A percentile compares a stretch with the other conserved stretches of the same genome.
Conservation (phyloP, 225 moss, liverwort and hornwort genomes). For the Marchantia polymorpha region DNA sequence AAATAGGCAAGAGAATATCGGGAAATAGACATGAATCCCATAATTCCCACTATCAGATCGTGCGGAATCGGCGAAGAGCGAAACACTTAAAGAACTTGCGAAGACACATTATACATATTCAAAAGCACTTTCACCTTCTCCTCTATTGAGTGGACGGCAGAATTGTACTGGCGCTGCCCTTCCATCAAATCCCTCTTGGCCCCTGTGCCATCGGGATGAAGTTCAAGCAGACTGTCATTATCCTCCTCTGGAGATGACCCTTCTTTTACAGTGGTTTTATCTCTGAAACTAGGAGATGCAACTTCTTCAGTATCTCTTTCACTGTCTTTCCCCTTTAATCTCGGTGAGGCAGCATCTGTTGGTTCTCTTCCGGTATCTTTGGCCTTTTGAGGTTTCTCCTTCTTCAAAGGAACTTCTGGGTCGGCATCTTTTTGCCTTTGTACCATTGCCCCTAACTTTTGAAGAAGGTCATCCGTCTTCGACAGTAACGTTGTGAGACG, state of each 20-base stretch:
- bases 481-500: slow-evolving; percentile 89
- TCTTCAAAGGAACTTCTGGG: slow-evolving; percentile 81
- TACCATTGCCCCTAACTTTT: slow-evolving; percentile 95
- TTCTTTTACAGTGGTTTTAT: slow-evolving; percentile 20
- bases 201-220: slow-evolving; percentile 39
- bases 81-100: too few relatives aligned
- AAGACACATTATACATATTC: neutral
- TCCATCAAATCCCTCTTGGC: slow-evolving; percentile 90
- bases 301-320: slow-evolving; percentile 19
- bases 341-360: slow-evolving; percentile 24
- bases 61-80: too few relatives aligned
- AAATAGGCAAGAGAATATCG: too few relatives aligned
- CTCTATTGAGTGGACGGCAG: slow-evolving; percentile 96
- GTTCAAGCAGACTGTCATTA: slow-evolving; percentile 26
- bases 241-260: slow-evolving; percentile 28
- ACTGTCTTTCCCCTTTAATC: slow-evolving; percentile 14
- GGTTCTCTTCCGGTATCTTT: slow-evolving; percentile 49
- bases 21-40: too few relatives aligned
- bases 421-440: slow-evolving; percentile 95
- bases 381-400: slow-evolving; percentile 61
- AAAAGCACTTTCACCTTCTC: slow-evolving; percentile 55
- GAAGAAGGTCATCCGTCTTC: slow-evolving; percentile 90
- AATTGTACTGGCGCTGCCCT: slow-evolving; percentile 97
- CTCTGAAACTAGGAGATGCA: slow-evolving; percentile 20
- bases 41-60: too few relatives aligned